Percentiles rank a stretch among this genome's conserved stretches.
Evolutionary conservation across 163 green algal genomes (phyloP).

Genomic region (Volvox carteri): DNA sequence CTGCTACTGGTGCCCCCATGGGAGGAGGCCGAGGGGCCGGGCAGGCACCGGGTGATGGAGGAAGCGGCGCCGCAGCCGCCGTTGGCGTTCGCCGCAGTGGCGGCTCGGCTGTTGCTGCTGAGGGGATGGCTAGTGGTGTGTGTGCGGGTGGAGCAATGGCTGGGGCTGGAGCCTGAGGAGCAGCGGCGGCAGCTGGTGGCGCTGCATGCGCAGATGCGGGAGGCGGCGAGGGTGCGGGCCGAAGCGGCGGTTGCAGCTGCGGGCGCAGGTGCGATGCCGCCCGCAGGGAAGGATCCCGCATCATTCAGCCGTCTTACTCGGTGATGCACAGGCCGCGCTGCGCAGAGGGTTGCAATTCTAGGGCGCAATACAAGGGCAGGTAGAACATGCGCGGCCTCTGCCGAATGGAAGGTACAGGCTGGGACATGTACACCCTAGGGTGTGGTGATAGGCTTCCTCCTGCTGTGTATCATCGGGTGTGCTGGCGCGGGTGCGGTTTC

Average conservation of each 20-base stretch:
- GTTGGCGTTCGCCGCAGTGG: background rate
- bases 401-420: no score
- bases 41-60: no score
- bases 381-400: no score
- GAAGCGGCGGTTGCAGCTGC: background rate
- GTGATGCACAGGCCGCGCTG: no score
- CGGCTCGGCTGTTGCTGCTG: conserved; percentile 46
- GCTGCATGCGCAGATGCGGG: conserved; percentile 15
- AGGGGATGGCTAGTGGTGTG: conserved; percentile 34
- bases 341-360: no score
- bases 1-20: conserved; percentile 39
- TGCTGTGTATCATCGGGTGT: no score
- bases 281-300: background rate
- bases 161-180: background rate
- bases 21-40: background rate
- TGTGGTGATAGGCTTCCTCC: no score
- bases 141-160: conserved; percentile 41
- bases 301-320: no score
- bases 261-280: background rate
- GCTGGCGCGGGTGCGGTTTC: no score
- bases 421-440: no score
- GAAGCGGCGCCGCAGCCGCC: background rate
- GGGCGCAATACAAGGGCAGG: no score
- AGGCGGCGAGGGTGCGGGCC: background rate
- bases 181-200: conserved; percentile 18